phyloP scores from a whole-genome alignment of 2,329 filamentous ascomycete genomes.

The Claviceps monticola region DNA sequence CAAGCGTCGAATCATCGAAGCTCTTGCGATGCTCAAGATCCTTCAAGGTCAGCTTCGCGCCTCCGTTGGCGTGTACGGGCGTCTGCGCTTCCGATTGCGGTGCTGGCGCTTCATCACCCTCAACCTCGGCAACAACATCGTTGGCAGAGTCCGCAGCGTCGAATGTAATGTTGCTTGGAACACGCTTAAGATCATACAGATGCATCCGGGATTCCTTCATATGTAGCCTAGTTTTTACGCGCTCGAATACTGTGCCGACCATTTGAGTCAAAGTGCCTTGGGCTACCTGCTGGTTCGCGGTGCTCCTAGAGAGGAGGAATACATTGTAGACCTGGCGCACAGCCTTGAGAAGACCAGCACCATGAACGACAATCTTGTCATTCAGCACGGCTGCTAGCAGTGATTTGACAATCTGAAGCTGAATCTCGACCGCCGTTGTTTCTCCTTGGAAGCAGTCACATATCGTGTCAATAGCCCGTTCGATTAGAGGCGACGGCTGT shows the following conservation, averaged over 20 bases:
- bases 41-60: conserved; percentile 49
- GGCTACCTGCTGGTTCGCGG: conserved; percentile 89
- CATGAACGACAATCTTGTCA: conserved; percentile 97
- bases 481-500: conserved; percentile 61
- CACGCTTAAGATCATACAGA: conserved; percentile 36
- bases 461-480: conserved; percentile 96
- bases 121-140: conserved; percentile 24
- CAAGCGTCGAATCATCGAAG: conserved; percentile 53
- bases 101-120: conserved; percentile 20
- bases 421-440: conserved; percentile 78
- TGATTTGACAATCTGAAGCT: conserved; percentile 97
- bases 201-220: conserved; percentile 70
- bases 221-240: conserved; percentile 74
- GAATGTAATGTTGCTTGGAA: conserved; percentile 38
- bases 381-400: conserved; percentile 89
- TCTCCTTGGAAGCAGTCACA: conserved; percentile 99
- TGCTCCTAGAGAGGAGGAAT: conserved; percentile 87
- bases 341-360: conserved; percentile 87
- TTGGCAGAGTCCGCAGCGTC: conserved; percentile 29
- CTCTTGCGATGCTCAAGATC: conserved; percentile 55
- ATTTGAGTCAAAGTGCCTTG: conserved; percentile 96
- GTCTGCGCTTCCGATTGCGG: conserved; percentile 18
- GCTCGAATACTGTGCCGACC: conserved; percentile 95
- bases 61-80: conserved; percentile 20
- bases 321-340: conserved; percentile 98